Conservation (phyloP, 371 early-diverging fungal genomes). For the Mortierella sp. region DNA sequence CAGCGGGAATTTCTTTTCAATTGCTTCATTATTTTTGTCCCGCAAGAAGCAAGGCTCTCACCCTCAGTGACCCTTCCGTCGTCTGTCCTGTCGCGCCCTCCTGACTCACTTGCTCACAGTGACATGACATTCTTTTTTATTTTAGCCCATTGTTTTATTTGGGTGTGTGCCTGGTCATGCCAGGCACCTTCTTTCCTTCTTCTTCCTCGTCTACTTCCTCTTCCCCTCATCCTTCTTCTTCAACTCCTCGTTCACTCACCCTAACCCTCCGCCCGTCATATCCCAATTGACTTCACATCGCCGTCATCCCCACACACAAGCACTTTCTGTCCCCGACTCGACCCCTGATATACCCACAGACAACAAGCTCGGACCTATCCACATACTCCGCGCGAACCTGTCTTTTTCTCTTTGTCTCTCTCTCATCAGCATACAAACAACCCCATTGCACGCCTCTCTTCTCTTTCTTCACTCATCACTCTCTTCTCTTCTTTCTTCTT, state of each 20-base stretch:
- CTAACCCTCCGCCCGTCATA: not conserved
- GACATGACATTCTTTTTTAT: too few species aligned
- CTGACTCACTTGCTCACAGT: conserved; percentile 5
- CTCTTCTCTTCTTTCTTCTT: not conserved
- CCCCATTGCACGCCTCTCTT: not conserved
- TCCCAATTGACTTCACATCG: not conserved
- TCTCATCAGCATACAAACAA: not conserved
- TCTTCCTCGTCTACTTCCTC: not conserved
- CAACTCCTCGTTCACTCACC: not conserved
- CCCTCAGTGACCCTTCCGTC: too few species aligned
- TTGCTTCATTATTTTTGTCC: too few species aligned
- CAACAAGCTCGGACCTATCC: not conserved
- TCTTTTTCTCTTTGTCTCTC: not conserved
- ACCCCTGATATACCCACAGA: not conserved
- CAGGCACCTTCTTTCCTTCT: not conserved
- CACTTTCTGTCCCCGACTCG: not conserved
- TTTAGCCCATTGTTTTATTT: too few species aligned
- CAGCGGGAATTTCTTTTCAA: not conserved
- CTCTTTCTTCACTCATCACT: not conserved
- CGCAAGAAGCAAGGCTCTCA: too few species aligned
- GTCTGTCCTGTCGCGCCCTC: too few species aligned
- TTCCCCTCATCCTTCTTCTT: not conserved
- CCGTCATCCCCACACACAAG: not conserved
- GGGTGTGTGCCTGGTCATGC: too few species aligned
- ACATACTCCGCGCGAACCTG: not conserved